A percentile compares a stretch with the other conserved stretches of the same genome.
These are phyloP conservation scores for Aspergillus neoniger DNA, from an alignment of 2,329 filamentous ascomycete genomes.

Conservation along the genomic window DNA sequence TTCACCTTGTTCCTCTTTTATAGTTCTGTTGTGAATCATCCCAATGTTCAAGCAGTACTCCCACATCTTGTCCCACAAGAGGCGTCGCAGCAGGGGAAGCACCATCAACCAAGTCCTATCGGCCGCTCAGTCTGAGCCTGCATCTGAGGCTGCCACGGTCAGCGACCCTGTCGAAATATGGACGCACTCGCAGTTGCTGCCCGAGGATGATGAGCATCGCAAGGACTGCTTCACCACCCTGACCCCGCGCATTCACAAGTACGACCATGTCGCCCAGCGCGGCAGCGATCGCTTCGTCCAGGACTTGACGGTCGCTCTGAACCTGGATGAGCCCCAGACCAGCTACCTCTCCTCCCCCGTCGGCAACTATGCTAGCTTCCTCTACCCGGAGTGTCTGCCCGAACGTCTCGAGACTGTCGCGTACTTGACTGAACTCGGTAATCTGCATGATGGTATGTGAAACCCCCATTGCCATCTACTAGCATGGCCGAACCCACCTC, in stretches of 20 bases:
- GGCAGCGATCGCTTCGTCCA: constrained; percentile 17
- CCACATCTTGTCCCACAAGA: constrained; percentile 16
- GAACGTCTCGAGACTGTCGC: constrained; percentile 14
- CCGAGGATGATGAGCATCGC: constrained; percentile 6
- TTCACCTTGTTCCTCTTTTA: neutral
- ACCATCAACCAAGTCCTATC: constrained; percentile 11
- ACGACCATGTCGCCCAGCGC: constrained; percentile 18
- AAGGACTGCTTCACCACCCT: constrained; percentile 16
- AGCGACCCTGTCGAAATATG: constrained; percentile 16
- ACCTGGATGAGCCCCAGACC: constrained; percentile 5
- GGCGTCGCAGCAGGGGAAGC: constrained; percentile 16
- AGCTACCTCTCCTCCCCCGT: constrained; percentile 15
- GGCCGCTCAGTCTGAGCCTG: constrained; percentile 10
- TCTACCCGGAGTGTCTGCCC: constrained; percentile 17
- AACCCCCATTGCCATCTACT: too few relatives aligned
- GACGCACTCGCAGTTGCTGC: constrained; percentile 11
- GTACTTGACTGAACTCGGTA: constrained; percentile 16
- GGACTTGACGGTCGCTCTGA: constrained; percentile 12
- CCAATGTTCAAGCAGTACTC: constrained; percentile 19
- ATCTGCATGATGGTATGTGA: constrained; percentile 15
- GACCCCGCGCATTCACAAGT: constrained; percentile 13
- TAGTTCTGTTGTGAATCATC: neutral
- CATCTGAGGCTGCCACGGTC: constrained; percentile 5
- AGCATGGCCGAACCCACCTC: neutral
- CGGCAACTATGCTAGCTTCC: constrained; percentile 17